phyloP scores from a whole-genome alignment of 768 basidiomycete genomes.

The Suillus spraguei region DNA sequence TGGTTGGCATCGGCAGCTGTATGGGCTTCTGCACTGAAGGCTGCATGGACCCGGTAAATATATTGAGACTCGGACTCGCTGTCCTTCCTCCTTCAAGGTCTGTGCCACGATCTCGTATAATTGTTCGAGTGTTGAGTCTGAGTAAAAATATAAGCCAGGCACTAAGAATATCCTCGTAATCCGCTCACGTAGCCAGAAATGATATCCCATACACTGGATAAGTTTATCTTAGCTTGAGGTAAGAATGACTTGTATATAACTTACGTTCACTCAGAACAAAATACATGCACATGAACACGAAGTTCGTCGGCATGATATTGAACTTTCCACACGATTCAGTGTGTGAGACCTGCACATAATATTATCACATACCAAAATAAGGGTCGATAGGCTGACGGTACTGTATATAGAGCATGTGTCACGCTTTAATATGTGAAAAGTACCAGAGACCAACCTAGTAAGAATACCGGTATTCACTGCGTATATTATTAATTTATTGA shows the following conservation, averaged over 20 bases:
- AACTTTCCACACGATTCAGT: conserved; percentile 41
- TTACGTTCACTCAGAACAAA: conserved; percentile 68
- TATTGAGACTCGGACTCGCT: conserved; percentile 32
- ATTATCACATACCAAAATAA: conserved; percentile 51
- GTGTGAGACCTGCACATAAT: not conserved
- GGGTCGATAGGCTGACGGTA: conserved; percentile 43
- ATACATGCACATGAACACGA: conserved; percentile 63
- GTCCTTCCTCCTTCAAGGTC: conserved; percentile 38
- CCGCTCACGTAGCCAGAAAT: too few species aligned
- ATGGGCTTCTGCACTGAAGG: conserved; percentile 11
- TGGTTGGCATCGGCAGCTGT: conserved; percentile 9
- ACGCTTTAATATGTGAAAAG: not conserved
- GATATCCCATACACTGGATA: too few species aligned
- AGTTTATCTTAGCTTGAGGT: too few species aligned
- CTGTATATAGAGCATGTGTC: conserved; percentile 16
- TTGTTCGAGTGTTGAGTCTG: conserved; percentile 64
- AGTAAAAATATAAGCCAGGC: conserved; percentile 18
- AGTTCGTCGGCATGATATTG: conserved; percentile 52
- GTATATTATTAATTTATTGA: conserved; percentile 58
- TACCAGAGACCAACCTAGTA: conserved; percentile 47
- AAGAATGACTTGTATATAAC: too few species aligned
- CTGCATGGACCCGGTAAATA: conserved; percentile 17
- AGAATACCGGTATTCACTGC: conserved; percentile 64
- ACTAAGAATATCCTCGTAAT: too few species aligned
- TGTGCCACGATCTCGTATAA: conserved; percentile 55